A percentile compares a stretch with the other conserved stretches of the same genome.
These are phyloP conservation scores for Boletus speciosus DNA, from an alignment of 768 basidiomycete genomes.

Conservation along the genomic window DNA sequence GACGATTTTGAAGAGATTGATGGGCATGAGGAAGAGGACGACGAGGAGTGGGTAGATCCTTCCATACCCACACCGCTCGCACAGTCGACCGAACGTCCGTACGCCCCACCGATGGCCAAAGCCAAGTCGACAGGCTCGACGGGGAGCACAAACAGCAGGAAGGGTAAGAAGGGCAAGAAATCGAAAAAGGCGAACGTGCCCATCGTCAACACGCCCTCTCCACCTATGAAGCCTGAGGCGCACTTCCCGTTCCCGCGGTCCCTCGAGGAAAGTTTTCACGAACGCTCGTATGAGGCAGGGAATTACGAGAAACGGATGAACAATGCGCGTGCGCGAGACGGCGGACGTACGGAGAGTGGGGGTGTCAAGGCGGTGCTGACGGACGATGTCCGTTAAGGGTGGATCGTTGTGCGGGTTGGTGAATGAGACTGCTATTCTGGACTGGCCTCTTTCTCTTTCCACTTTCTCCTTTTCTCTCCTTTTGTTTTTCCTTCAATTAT, in stretches of 20 bases:
- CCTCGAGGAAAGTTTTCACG: conserved; percentile 35
- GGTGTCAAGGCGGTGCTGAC: conserved; percentile 75
- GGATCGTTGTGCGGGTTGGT: conserved; percentile 3
- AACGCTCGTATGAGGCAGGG: conserved; percentile 21
- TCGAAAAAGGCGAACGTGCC: conserved; percentile 36
- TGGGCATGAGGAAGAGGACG: conserved; percentile 33
- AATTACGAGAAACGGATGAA: conserved; percentile 58
- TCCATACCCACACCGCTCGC: conserved; percentile 42
- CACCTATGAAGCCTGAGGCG: conserved; percentile 28
- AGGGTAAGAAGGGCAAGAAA: conserved; percentile 36
- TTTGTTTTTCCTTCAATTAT: conserved; percentile 7
- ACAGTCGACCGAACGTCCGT: conserved; percentile 18
- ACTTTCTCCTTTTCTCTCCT: neutral
- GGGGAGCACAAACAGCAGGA: conserved; percentile 23
- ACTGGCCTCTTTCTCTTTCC: neutral
- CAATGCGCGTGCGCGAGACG: conserved; percentile 69
- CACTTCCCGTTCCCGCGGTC: conserved; percentile 68
- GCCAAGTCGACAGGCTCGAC: conserved; percentile 28
- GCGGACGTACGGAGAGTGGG: conserved; percentile 81
- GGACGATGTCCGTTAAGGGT: conserved; percentile 30
- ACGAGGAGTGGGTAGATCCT: conserved; percentile 69
- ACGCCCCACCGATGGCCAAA: conserved; percentile 28
- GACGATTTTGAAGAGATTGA: conserved; percentile 30
- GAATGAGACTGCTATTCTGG: conserved; percentile 13
- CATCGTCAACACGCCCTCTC: conserved; percentile 37